Base-by-base conservation (phyloP, 2,329 filamentous ascomycete species). In the Endothia cerciana region DNA sequence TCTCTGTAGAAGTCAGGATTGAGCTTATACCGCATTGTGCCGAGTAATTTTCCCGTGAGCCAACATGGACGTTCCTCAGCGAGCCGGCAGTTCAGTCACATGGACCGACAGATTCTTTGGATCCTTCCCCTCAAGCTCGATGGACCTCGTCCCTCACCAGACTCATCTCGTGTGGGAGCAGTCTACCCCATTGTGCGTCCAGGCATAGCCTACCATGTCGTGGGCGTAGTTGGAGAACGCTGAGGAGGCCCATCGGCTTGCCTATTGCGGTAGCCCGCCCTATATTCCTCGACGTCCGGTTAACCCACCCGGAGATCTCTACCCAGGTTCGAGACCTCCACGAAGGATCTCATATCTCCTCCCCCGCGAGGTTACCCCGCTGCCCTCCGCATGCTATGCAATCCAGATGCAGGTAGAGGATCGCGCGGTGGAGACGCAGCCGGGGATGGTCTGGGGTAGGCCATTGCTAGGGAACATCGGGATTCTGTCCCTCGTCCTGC, bases 181-280 rank as follows among this genome's bases (percentile, higher is more conserved):
- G 33, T 10, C 22, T 47, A 3, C 11, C 15, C 4, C 3, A 11
- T 4, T 7, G 41, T 22, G 19, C 8, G 19, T n/a, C 8, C 13
- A 25, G 22, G 25, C 22, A 13, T 10, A 47, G 45, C 47, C 47
- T 28, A 22, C 47, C 28, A 30, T 22, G 25, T 51, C 25, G 25
- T 5, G n/a, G 5, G 17, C 17, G 17, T 36, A n/a, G 13, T 33
- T 36, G 15, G 17, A 19, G 19, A 55, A 55, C 19, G 17, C 30
- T 36, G 51, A 10, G 51, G 2, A 33, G 15, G 8, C 5, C 15
- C 6, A 28, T 64, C 68, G 67, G 67, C 38, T 62, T 70, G 38
- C 68, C 60, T 15, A 22, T 63, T 68, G 36, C 28, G 60, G 67
- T 43, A 68, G 56, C 28, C 55, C 67, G 62, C 28, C 22, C 58